Conservation (phyloP, 768 basidiomycete species). For the Trametes sanguinea region DNA sequence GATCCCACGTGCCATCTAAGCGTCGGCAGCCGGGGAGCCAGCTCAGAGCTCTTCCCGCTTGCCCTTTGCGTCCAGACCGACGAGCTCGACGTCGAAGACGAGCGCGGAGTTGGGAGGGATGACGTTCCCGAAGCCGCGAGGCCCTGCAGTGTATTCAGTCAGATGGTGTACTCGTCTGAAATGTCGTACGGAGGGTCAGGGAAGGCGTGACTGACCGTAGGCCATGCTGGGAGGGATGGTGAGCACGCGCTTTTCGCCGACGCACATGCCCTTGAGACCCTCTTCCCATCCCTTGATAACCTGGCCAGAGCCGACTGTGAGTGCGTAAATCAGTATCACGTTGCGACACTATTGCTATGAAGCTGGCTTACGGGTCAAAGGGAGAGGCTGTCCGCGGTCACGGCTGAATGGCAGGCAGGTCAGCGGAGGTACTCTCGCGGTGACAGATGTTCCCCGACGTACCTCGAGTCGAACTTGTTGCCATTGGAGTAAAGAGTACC, state of each 20-base stretch:
- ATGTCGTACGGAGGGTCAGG: not conserved
- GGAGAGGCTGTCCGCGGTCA: slow-evolving; percentile 75
- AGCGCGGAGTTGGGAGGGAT: slow-evolving; percentile 83
- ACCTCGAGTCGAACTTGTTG: slow-evolving; percentile 90
- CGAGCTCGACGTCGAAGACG: slow-evolving; percentile 85
- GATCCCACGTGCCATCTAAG: too few relatives aligned
- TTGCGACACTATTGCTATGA: not conserved
- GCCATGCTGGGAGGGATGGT: slow-evolving; percentile 81
- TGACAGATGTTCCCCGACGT: slow-evolving; percentile 22
- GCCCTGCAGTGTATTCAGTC: slow-evolving; percentile 43
- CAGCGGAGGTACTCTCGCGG: not conserved
- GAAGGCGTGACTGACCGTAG: slow-evolving; percentile 63
- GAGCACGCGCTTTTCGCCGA: slow-evolving; percentile 84
- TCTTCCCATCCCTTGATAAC: slow-evolving; percentile 88
- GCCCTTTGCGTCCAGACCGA: slow-evolving; percentile 53
- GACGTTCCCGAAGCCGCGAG: slow-evolving; percentile 69
- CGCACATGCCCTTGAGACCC: slow-evolving; percentile 82
- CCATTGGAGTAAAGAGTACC: slow-evolving; percentile 78
- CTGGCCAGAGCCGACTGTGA: slow-evolving; percentile 72
- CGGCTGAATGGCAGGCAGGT: slow-evolving; percentile 39
- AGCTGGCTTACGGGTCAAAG: slow-evolving; percentile 65
- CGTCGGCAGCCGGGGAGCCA: not conserved
- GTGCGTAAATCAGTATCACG: not conserved
- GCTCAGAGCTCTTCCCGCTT: slow-evolving; percentile 56
- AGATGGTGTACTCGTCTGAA: not conserved